Conservation (phyloP, 202 grass and related monocot genomes). For the Cymbopogon flexuosus region DNA sequence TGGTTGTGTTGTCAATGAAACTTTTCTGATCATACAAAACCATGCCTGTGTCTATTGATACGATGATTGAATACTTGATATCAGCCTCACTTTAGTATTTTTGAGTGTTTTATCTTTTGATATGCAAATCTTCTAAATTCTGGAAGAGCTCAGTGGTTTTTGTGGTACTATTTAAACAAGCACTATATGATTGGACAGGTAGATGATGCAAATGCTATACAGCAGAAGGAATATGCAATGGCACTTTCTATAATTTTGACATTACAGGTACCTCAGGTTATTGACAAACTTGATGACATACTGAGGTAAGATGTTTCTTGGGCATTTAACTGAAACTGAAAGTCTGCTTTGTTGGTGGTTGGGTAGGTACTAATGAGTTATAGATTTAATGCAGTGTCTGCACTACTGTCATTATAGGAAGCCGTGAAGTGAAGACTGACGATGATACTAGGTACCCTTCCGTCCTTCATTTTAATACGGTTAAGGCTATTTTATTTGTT, state of each 20-base stretch:
- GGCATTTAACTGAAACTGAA: conserved; percentile 10
- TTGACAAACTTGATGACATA: conserved; percentile 97
- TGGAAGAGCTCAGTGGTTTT: background rate
- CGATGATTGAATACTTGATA: conserved; percentile 7
- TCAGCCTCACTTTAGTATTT: background rate
- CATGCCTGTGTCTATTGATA: background rate
- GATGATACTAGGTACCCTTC: conserved; percentile 70
- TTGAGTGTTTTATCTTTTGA: background rate
- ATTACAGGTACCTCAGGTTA: conserved; percentile 78
- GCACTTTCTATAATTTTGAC: conserved; percentile 95
- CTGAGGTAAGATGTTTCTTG: conserved; percentile 60
- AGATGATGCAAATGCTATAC: conserved; percentile 67
- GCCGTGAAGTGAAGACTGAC: conserved; percentile 52
- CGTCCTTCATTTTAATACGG: conserved; percentile 3
- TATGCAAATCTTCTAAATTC: conserved; percentile 1
- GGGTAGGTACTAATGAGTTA: background rate
- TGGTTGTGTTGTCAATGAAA: background rate
- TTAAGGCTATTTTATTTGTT: background rate
- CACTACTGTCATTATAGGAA: conserved; percentile 84
- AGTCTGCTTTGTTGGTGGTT: conserved; percentile 14
- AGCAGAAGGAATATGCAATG: conserved; percentile 81
- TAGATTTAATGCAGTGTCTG: conserved; percentile 66
- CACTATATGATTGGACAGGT: conserved; percentile 50
- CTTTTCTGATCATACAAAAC: conserved; percentile 7
- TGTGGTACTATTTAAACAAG: conserved; percentile 9